Evolutionary conservation across 495 filamentous ascomycete genomes (phyloP).

Genomic region (Hypoxylon perforatum): DNA sequence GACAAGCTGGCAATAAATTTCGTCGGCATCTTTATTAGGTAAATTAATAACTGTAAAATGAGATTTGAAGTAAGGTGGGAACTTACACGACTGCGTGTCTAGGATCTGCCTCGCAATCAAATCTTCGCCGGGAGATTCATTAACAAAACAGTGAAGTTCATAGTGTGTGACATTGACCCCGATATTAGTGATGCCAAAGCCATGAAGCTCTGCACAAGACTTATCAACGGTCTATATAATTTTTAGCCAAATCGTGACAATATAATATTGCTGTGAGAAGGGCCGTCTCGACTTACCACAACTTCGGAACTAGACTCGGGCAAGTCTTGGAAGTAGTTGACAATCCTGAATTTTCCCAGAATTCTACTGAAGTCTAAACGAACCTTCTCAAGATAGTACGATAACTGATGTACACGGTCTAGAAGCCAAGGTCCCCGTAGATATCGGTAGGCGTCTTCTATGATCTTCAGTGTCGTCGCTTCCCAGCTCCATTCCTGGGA

Average conservation of each 20-base stretch:
- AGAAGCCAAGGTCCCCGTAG: constrained; percentile 20
- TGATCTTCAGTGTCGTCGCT: constrained; percentile 7
- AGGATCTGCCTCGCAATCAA: constrained; percentile 2
- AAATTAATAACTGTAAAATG: background rate
- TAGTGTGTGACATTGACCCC: constrained; percentile 7
- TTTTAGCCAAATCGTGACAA: background rate
- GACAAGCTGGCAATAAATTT: background rate
- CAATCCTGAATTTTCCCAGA: constrained; percentile 10
- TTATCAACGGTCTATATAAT: constrained; percentile 16
- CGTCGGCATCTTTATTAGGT: background rate
- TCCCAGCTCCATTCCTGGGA: constrained; percentile 10
- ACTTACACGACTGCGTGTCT: constrained; percentile 7
- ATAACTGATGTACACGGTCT: constrained; percentile 11
- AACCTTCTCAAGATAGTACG: constrained; percentile 3
- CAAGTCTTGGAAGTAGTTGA: constrained; percentile 24
- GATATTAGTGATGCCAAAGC: constrained; percentile 18
- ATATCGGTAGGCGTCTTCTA: constrained; percentile 20
- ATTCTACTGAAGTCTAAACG: constrained; percentile 5
- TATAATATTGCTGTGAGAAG: background rate
- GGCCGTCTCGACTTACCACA: background rate
- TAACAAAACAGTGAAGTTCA: constrained; percentile 10
- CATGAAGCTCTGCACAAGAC: constrained; percentile 19
- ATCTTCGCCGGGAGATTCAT: constrained; percentile 9
- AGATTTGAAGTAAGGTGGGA: background rate
- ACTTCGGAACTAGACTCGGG: constrained; percentile 9